Evolutionary conservation across 257 asterid species (phyloP).

Genomic region (Forsythia suspensa): DNA sequence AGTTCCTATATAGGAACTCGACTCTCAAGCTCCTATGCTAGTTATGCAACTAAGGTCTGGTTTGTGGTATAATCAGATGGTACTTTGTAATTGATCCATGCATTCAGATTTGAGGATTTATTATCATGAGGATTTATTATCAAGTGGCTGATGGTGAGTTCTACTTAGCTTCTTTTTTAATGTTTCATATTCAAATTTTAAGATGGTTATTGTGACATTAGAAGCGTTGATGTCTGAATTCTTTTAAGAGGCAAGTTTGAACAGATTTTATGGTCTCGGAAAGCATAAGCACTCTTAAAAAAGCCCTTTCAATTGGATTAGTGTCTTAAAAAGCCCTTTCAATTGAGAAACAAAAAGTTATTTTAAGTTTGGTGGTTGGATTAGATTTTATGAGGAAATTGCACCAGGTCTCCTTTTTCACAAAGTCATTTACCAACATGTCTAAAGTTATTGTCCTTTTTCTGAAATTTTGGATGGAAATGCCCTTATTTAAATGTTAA

Average conservation of each 20-base stretch:
- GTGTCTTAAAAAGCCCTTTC: no score
- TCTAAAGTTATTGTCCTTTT: no score
- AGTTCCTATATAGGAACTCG: background rate
- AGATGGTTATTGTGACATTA: background rate
- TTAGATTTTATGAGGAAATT: no score
- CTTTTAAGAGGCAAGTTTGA: background rate
- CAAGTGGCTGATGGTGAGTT: background rate
- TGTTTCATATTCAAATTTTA: background rate
- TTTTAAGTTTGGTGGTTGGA: no score
- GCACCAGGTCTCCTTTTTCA: no score
- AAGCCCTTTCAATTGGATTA: no score
- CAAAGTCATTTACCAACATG: no score
- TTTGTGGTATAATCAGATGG: background rate
- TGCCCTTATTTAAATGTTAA: no score
- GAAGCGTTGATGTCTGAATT: background rate
- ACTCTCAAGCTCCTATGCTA: background rate
- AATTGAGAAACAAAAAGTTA: no score
- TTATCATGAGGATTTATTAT: no score
- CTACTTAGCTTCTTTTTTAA: background rate
- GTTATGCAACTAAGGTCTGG: background rate
- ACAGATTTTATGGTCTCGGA: background rate
- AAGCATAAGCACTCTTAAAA: background rate
- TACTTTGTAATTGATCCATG: background rate
- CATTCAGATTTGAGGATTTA: no score
- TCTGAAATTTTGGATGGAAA: no score